phyloP scores from a whole-genome alignment of 2,329 filamentous ascomycete genomes.

The Aspergillus nomiae region DNA sequence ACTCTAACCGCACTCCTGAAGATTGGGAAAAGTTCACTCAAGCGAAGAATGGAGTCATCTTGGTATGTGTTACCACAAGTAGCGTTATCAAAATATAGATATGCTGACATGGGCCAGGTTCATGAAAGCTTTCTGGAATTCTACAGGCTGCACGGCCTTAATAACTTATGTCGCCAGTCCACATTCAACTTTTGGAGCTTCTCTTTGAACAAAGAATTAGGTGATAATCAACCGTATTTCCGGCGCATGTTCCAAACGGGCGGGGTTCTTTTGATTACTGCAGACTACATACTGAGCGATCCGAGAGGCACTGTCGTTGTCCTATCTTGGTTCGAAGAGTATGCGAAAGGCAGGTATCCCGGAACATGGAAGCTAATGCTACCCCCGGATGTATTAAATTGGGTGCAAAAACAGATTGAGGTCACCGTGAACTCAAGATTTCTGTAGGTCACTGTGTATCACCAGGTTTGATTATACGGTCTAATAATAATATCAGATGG shows the following conservation, averaged over 20 bases:
- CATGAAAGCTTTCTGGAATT: conserved; percentile 39
- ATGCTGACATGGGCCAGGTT: conserved; percentile 31
- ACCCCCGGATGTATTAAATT: conserved; percentile 38
- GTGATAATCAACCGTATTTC: conserved; percentile 26
- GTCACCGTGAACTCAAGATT: conserved; percentile 16
- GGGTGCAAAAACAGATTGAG: conserved; percentile 31
- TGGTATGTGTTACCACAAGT: conserved; percentile 33
- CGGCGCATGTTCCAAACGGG: conserved; percentile 43
- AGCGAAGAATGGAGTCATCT: conserved; percentile 31
- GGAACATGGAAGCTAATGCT: conserved; percentile 43
- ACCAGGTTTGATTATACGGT: background rate
- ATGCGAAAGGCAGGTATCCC: conserved; percentile 21
- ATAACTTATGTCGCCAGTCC: conserved; percentile 22
- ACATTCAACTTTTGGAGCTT: conserved; percentile 39
- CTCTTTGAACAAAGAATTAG: conserved; percentile 26
- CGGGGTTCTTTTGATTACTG: conserved; percentile 42
- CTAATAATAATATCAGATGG: conserved; percentile 19
- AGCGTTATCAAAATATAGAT: conserved; percentile 3
- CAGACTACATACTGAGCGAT: conserved; percentile 40
- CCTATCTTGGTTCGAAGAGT: conserved; percentile 39
- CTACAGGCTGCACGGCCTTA: conserved; percentile 29
- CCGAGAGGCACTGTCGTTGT: conserved; percentile 32
- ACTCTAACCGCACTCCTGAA: conserved; percentile 30
- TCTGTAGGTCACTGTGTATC: conserved; percentile 19
- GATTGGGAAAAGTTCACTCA: conserved; percentile 41